Base-by-base conservation (phyloP, 179 eudicot genomes). In the Camellia oleifera region DNA sequence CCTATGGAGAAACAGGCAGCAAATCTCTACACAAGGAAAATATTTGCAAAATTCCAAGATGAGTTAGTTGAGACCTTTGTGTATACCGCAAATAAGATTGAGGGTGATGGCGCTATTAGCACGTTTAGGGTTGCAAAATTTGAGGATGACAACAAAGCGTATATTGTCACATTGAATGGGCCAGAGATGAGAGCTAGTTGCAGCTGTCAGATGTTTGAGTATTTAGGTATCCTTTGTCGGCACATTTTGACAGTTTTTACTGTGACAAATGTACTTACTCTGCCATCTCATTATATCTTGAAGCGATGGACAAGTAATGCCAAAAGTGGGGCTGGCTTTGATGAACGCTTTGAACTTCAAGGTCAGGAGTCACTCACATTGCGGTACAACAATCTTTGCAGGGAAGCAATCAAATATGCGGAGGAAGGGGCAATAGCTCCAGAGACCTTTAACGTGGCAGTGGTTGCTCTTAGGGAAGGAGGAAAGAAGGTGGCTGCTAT, bases 1-100 rank as follows among this genome's bases (percentile, higher is more conserved):
- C 98, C 98, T 9, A 94, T 94, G 97, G 98, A 94, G 83, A 94
- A 91, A 82, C 98, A 94, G 78, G 94, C 92, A 69, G 98, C 95
- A 67, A 86, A 82, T 83, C 86, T 90, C 26, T 94, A 91, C 79
- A 91, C 98, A 6, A 90, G 80, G 88, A 93, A 85, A 86, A 88
- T 93, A 73, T 94, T 94, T 80, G 77, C 89, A 11, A 93, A 88
- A 82, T 94, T 94, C 81, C 98, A 94, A 87, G 96, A 94, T 57
- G 98, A 94, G 82, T 82, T 94, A 78, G 95, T 94, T 63, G 97
- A 94, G 89, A 94, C 97, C 69, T 93, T 94, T 87, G 98, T 85
- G 18, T 94, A 94, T 84, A 93, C 97, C 26, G 98, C 98, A 77
- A 89, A 93, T 83, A 88, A 87, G 77, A 88, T 94, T 77, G 94